A percentile compares a stretch with the other conserved stretches of the same genome.
phyloP scores from a whole-genome alignment of 139 green algal genomes.

The Chlamydomonas sp. region DNA sequence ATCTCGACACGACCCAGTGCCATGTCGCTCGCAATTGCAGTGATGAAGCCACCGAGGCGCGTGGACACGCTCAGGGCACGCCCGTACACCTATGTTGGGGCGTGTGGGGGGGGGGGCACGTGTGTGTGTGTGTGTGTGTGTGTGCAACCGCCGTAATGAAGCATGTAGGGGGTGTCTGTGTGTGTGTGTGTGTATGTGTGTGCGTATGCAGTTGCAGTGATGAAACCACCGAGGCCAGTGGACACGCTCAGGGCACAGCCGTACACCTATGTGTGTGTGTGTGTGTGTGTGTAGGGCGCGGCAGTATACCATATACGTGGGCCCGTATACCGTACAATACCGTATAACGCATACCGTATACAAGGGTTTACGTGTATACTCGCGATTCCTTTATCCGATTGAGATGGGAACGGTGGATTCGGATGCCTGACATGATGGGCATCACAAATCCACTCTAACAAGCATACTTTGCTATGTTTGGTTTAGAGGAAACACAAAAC shows the following conservation, averaged over 20 bases:
- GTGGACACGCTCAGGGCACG: constrained; percentile 43
- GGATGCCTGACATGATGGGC: too few relatives aligned
- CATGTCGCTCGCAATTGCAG: constrained; percentile 48
- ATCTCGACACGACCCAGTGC: constrained; percentile 54
- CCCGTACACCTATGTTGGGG: constrained; percentile 49
- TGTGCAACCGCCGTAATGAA: constrained; percentile 22
- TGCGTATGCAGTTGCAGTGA: constrained; percentile 45
- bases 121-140: neutral
- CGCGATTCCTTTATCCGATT: too few relatives aligned
- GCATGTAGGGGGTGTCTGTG: too few relatives aligned
- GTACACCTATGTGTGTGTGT: constrained; percentile 33
- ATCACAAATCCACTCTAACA: too few relatives aligned
- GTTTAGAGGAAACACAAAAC: too few relatives aligned
- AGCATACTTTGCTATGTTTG: too few relatives aligned
- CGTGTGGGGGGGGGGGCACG: neutral
- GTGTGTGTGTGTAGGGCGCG: neutral
- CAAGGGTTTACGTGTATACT: too few relatives aligned
- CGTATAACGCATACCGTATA: too few relatives aligned
- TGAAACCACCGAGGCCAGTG: constrained; percentile 56
- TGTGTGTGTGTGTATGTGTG: too few relatives aligned
- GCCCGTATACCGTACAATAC: too few relatives aligned
- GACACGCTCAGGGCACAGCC: constrained; percentile 42
- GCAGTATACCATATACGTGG: too few relatives aligned
- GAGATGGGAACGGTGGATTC: too few relatives aligned
- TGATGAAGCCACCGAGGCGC: constrained; percentile 60